phyloP scores from a whole-genome alignment of 1,139 yeast species.

The Lodderomyces orthopsilosis region DNA sequence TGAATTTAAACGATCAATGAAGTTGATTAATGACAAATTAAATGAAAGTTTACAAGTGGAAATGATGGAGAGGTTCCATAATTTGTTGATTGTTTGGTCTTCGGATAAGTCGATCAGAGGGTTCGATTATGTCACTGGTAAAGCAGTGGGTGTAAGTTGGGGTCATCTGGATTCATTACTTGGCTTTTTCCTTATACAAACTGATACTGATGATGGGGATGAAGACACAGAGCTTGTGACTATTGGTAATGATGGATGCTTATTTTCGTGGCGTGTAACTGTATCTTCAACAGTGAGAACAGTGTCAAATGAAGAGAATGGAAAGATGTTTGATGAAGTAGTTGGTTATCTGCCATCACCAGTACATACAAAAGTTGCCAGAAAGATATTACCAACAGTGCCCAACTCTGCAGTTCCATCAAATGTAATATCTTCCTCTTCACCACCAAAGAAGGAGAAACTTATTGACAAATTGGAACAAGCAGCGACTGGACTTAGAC shows the following conservation, averaged over 20 bases:
- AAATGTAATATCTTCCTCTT: background rate
- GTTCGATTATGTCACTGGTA: conserved; percentile 46
- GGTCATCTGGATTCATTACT: conserved; percentile 63
- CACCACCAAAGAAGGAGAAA: conserved; percentile 3
- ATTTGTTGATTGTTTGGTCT: conserved; percentile 38
- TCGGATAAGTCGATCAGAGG: conserved; percentile 57
- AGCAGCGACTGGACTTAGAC: background rate
- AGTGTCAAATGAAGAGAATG: conserved; percentile 1
- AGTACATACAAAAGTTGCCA: conserved; percentile 27
- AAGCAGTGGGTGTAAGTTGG: conserved; percentile 50
- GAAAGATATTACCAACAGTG: conserved; percentile 31
- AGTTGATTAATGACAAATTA: conserved; percentile 32
- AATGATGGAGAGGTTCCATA: conserved; percentile 27
- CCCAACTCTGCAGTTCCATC: conserved; percentile 12
- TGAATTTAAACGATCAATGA: conserved; percentile 38
- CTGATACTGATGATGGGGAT: background rate
- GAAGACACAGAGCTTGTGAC: conserved; percentile 29
- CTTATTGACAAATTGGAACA: background rate
- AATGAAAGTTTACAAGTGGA: conserved; percentile 45
- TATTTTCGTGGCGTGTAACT: conserved; percentile 44
- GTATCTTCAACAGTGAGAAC: conserved; percentile 2
- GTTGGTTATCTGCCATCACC: conserved; percentile 13
- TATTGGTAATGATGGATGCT: conserved; percentile 51
- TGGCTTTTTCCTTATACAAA: conserved; percentile 25
- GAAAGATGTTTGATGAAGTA: background rate